These are phyloP conservation scores for Chlorophyllum brunneum DNA, from an alignment of 768 basidiomycete species.

Conservation along the genomic window DNA sequence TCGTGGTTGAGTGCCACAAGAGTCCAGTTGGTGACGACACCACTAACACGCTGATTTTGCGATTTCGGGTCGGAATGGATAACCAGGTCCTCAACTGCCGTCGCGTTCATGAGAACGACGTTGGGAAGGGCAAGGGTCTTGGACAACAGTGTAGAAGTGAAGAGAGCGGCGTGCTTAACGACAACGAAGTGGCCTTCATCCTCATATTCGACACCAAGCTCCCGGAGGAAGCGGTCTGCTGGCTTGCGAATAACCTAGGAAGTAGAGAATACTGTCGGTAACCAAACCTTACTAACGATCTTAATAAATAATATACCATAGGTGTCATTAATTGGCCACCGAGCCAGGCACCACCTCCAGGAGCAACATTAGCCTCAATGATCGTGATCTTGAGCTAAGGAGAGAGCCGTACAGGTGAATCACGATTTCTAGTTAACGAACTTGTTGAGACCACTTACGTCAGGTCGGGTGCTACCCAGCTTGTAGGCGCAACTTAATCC, in stretches of 20 bases:
- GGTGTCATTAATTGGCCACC: conserved; percentile 78
- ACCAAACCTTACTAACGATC: background rate
- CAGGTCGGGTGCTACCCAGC: conserved; percentile 62
- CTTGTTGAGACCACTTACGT: conserved; percentile 33
- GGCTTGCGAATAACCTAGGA: conserved; percentile 72
- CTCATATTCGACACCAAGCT: conserved; percentile 70
- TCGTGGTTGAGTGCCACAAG: conserved; percentile 60
- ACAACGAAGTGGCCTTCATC: conserved; percentile 77
- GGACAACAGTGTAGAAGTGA: conserved; percentile 74
- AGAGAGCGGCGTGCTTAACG: conserved; percentile 79
- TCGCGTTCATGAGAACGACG: conserved; percentile 74
- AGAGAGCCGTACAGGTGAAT: background rate
- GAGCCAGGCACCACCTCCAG: conserved; percentile 76
- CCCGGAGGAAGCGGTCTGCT: conserved; percentile 64
- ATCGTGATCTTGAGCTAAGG: conserved; percentile 47
- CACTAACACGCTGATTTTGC: conserved; percentile 37
- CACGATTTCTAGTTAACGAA: background rate
- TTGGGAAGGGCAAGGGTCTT: conserved; percentile 68
- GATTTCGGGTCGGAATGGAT: conserved; percentile 53
- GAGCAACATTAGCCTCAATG: conserved; percentile 76
- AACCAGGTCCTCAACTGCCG: conserved; percentile 79
- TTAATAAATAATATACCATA: conserved; percentile 44
- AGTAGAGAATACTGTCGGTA: background rate
- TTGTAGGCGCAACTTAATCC: conserved; percentile 75
- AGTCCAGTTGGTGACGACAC: conserved; percentile 53